A percentile compares a stretch with the other conserved stretches of the same genome.
Conservation (phyloP, 208 protist genomes). For the Leishmania tarentolae region DNA sequence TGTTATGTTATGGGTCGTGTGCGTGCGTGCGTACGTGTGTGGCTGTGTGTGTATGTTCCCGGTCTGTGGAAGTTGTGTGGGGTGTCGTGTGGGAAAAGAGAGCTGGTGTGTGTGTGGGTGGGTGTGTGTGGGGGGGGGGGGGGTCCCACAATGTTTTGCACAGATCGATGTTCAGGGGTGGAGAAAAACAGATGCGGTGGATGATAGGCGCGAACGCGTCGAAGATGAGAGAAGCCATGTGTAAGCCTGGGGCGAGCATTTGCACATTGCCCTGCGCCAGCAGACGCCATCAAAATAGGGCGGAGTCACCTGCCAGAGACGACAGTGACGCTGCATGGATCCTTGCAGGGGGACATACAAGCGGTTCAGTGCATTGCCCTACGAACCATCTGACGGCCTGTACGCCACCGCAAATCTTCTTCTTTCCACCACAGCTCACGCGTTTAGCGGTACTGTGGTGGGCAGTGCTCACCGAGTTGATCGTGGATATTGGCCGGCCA, state of each 20-base stretch:
- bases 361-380: background rate
- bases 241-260: background rate
- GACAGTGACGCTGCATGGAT: background rate
- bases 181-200: background rate
- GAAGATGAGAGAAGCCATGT: background rate
- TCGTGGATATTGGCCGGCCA: background rate
- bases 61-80: no score
- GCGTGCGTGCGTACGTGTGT: no score
- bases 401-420: background rate
- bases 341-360: background rate
- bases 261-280: background rate
- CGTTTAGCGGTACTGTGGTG: background rate
- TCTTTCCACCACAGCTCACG: background rate
- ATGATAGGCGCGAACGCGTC: background rate
- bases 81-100: no score
- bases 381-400: background rate
- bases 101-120: no score
- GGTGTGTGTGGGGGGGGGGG: background rate
- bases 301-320: background rate
- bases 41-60: no score
- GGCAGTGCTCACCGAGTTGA: background rate
- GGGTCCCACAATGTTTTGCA: background rate
- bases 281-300: background rate
- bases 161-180: background rate
- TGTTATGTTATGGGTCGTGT: background rate